These are phyloP conservation scores for Beauveria bassiana DNA, from an alignment of 2,329 filamentous ascomycete genomes.

Conservation along the genomic window DNA sequence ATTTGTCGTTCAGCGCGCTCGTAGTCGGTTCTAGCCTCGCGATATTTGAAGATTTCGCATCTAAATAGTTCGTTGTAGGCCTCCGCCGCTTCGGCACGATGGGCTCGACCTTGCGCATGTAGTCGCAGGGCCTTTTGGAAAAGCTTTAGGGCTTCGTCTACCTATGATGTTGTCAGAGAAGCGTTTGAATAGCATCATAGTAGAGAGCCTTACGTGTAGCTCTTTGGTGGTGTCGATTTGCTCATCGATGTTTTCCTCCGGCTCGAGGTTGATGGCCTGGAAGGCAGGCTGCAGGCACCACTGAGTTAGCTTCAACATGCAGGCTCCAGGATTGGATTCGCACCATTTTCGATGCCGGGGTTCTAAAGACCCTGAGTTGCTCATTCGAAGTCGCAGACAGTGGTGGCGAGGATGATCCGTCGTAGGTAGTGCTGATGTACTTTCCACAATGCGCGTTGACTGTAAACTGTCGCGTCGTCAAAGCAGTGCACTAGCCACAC, in stretches of 20 bases:
- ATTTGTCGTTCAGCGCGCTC: slow-evolving; percentile 57
- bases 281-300: slow-evolving; percentile 51
- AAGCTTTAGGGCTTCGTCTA: slow-evolving; percentile 91
- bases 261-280: slow-evolving; percentile 86
- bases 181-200: background rate
- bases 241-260: slow-evolving; percentile 82
- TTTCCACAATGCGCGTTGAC: background rate
- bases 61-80: slow-evolving; percentile 82
- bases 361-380: background rate
- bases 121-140: slow-evolving; percentile 88
- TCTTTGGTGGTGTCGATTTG: slow-evolving; percentile 94
- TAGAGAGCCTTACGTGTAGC: slow-evolving; percentile 54
- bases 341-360: slow-evolving; percentile 12
- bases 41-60: slow-evolving; percentile 90
- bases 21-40: slow-evolving; percentile 80
- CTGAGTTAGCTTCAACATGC: slow-evolving; percentile 10
- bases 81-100: slow-evolving; percentile 65
- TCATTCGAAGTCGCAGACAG: slow-evolving; percentile 2
- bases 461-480: background rate
- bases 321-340: background rate
- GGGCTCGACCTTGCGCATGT: slow-evolving; percentile 75
- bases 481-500: slow-evolving; percentile 2
- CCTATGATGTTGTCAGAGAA: slow-evolving; percentile 33
- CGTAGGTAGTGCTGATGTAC: background rate
- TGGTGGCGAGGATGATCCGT: background rate